These are phyloP conservation scores for Ramalina intermedia DNA, from an alignment of 495 filamentous ascomycete species.

Conservation along the genomic window DNA sequence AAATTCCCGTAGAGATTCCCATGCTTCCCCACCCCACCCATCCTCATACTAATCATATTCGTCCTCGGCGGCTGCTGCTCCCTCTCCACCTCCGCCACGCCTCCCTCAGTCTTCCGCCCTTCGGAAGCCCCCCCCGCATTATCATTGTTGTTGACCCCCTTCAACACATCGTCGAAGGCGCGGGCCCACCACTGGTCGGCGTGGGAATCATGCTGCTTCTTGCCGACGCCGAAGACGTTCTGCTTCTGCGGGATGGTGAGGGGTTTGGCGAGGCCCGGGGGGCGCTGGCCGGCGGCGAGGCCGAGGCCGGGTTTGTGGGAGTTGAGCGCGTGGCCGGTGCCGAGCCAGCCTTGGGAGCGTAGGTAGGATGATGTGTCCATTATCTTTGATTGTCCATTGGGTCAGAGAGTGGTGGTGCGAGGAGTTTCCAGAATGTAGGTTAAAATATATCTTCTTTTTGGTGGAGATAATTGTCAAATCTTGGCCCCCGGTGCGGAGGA, in stretches of 20 bases:
- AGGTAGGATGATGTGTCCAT: slow-evolving; percentile 63
- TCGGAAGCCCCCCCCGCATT: slow-evolving; percentile 23
- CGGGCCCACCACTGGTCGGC: slow-evolving; percentile 67
- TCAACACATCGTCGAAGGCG: slow-evolving; percentile 65
- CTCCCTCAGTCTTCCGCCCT: slow-evolving; percentile 16
- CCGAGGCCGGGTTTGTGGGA: slow-evolving; percentile 36
- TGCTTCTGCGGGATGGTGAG: slow-evolving; percentile 53
- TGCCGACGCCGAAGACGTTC: slow-evolving; percentile 57
- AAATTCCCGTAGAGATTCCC: slow-evolving; percentile 69
- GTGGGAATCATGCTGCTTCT: slow-evolving; percentile 40
- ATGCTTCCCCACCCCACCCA: slow-evolving; percentile 25
- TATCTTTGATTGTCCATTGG: background rate
- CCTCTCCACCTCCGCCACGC: slow-evolving; percentile 24
- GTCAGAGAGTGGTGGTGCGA: background rate
- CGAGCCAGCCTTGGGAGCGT: slow-evolving; percentile 64
- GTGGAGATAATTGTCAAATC: too few relatives aligned
- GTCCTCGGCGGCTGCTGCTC: slow-evolving; percentile 12
- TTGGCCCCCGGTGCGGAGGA: too few relatives aligned
- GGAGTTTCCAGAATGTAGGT: background rate
- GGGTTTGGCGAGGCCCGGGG: slow-evolving; percentile 50
- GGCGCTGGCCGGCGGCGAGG: background rate
- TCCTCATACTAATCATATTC: slow-evolving; percentile 30
- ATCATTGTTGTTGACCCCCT: slow-evolving; percentile 43
- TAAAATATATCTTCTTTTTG: background rate
- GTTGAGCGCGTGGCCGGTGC: slow-evolving; percentile 52